Percentiles rank a stretch among this genome's conserved stretches.
Conservation (phyloP, 1,139 yeast species). For the Williopsis jadinii region DNA sequence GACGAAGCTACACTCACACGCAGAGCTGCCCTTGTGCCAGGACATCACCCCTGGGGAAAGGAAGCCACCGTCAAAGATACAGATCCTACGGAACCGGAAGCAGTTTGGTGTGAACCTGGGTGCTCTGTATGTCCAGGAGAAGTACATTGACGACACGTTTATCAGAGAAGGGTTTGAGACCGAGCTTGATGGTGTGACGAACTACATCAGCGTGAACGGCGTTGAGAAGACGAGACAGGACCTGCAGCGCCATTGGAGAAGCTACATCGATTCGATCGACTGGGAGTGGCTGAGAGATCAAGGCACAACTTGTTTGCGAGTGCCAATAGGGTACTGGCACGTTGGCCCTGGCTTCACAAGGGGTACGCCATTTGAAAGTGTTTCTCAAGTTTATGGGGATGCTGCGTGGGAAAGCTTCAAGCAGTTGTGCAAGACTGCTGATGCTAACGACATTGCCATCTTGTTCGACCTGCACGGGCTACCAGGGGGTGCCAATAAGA, state of each 20-base stretch:
- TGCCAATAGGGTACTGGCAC: slow-evolving; percentile 92
- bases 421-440: slow-evolving; percentile 23
- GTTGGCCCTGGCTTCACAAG: slow-evolving; percentile 59
- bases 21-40: not conserved
- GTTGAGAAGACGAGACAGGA: slow-evolving; percentile 44
- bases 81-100: slow-evolving; percentile 54
- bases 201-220: slow-evolving; percentile 42
- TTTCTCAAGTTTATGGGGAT: slow-evolving; percentile 49
- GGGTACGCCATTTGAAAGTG: slow-evolving; percentile 55
- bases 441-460: slow-evolving; percentile 51
- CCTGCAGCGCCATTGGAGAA: slow-evolving; percentile 64
- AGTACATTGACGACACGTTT: slow-evolving; percentile 57
- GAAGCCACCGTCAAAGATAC: slow-evolving; percentile 16
- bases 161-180: slow-evolving; percentile 47
- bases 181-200: slow-evolving; percentile 71
- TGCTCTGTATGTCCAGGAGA: slow-evolving; percentile 73
- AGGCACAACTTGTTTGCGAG: slow-evolving; percentile 69
- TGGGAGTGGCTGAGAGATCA: slow-evolving; percentile 68
- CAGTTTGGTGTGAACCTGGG: slow-evolving; percentile 89
- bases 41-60: slow-evolving; percentile 1
- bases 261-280: slow-evolving; percentile 60
- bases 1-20: not conserved
- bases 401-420: slow-evolving; percentile 67
- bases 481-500: slow-evolving; percentile 89
- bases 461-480: slow-evolving; percentile 82